Percentiles rank a stretch among this genome's conserved stretches.
phyloP scores from a whole-genome alignment of 495 filamentous ascomycete genomes.

The Podospora pseudopauciseta region DNA sequence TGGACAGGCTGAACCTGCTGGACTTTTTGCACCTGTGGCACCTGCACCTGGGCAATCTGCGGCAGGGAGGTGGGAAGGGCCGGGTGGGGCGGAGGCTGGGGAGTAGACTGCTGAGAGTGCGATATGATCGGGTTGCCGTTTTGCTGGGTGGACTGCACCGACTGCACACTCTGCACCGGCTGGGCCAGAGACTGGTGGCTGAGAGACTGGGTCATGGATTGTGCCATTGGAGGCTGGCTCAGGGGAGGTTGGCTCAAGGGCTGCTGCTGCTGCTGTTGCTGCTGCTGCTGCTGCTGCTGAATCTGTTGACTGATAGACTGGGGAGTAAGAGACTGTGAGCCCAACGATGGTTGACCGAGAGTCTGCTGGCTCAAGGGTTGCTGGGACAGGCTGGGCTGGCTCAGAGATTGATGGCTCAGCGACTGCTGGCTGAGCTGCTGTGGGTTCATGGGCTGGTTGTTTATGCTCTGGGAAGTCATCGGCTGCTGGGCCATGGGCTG shows the following conservation, averaged over 20 bases:
- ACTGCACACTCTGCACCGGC: slow-evolving; percentile 21
- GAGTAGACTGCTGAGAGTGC: slow-evolving; percentile 27
- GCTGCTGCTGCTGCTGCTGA: slow-evolving; percentile 29
- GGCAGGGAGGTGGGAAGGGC: slow-evolving; percentile 27
- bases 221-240: slow-evolving; percentile 21
- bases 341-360: slow-evolving; percentile 19
- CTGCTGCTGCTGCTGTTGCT: slow-evolving; percentile 30
- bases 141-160: slow-evolving; percentile 29
- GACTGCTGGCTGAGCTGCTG: slow-evolving; percentile 20
- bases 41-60: slow-evolving; percentile 6
- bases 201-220: slow-evolving; percentile 19
- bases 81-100: slow-evolving; percentile 28
- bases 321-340: slow-evolving; percentile 11
- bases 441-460: slow-evolving; percentile 21
- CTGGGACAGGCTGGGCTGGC: slow-evolving; percentile 18
- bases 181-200: slow-evolving; percentile 21
- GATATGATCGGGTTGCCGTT: slow-evolving; percentile 31
- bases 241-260: slow-evolving; percentile 26
- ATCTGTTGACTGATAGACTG: slow-evolving; percentile 18
- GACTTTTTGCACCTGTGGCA: slow-evolving; percentile 33
- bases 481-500: slow-evolving; percentile 26
- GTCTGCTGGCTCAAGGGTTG: slow-evolving; percentile 23
- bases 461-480: slow-evolving; percentile 20
- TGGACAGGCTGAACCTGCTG: slow-evolving; percentile 38
- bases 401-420: slow-evolving; percentile 20